Evolutionary conservation across 176 grass and related monocot genomes (phyloP).

Genomic region (Aegilops longissima): DNA sequence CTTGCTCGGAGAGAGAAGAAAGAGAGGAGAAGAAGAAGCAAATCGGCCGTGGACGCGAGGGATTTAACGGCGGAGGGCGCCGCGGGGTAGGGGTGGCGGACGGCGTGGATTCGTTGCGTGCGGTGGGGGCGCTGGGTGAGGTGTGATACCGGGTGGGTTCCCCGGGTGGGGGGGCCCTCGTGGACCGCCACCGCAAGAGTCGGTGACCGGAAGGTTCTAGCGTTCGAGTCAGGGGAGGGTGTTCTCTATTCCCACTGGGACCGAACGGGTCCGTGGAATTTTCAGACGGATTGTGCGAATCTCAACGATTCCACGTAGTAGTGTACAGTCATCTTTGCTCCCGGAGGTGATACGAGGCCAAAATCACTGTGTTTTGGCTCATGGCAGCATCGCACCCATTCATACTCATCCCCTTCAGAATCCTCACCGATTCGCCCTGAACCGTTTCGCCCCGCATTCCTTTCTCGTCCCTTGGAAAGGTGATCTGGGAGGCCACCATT

Average conservation of each 20-base stretch:
- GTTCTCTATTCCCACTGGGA: neutral
- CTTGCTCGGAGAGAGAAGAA: neutral
- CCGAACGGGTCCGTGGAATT: neutral
- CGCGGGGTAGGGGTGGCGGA: neutral
- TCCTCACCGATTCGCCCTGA: no score
- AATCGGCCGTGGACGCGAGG: neutral
- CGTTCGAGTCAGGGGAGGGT: neutral
- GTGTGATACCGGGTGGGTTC: neutral
- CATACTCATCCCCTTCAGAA: no score
- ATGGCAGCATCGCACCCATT: no score
- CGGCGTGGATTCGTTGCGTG: constrained; percentile 34
- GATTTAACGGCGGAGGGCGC: constrained; percentile 35
- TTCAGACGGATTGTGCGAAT: constrained; percentile 10
- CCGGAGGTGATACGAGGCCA: no score
- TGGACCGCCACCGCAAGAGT: constrained; percentile 1
- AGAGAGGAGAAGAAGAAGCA: neutral
- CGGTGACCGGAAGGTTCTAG: constrained; percentile 43
- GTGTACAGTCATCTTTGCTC: no score
- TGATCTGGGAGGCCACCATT: no score
- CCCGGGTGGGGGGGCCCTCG: constrained; percentile 13
- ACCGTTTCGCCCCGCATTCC: no score
- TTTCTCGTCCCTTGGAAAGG: no score
- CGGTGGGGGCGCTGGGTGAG: neutral
- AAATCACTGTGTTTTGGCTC: no score
- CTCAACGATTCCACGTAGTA: neutral